Conservation (phyloP, 805 yeast genomes). For the Candida methanosorbosa region DNA sequence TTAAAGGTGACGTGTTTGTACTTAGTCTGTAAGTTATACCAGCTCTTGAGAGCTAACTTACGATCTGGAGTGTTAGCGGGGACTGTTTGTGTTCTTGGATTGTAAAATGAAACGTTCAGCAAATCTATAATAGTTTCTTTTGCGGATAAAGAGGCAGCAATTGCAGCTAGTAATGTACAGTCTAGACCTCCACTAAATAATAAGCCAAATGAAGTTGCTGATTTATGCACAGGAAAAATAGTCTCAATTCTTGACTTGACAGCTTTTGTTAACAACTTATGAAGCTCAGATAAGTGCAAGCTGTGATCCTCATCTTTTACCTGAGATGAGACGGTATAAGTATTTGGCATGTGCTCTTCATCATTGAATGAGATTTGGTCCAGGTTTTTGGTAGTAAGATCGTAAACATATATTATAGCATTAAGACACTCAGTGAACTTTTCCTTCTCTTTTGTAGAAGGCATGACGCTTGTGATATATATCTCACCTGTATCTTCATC, state of each 20-base stretch:
- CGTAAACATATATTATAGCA: slow-evolving; percentile 39
- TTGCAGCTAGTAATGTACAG: slow-evolving; percentile 71
- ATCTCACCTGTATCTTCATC: slow-evolving; percentile 25
- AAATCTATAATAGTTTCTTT: slow-evolving; percentile 48
- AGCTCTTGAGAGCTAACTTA: slow-evolving; percentile 56
- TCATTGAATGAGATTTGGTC: slow-evolving; percentile 8
- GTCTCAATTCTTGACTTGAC: slow-evolving; percentile 46
- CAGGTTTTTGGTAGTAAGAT: slow-evolving; percentile 16
- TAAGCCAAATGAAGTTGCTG: slow-evolving; percentile 39
- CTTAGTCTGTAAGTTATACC: slow-evolving; percentile 36
- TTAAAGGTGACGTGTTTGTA: slow-evolving; percentile 36
- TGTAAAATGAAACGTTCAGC: slow-evolving; percentile 89
- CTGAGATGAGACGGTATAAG: slow-evolving; percentile 3
- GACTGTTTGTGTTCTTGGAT: slow-evolving; percentile 59
- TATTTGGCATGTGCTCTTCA: slow-evolving; percentile 7
- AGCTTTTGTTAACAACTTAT: slow-evolving; percentile 25
- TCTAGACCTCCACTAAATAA: slow-evolving; percentile 94
- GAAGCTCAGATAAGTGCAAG: too few species aligned
- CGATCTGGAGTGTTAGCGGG: slow-evolving; percentile 83
- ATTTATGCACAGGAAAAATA: slow-evolving; percentile 45
- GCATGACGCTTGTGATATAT: slow-evolving; percentile 40
- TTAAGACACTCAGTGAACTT: slow-evolving; percentile 46
- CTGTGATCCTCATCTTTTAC: too few species aligned
- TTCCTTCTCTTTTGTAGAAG: slow-evolving; percentile 18
- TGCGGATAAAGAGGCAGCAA: slow-evolving; percentile 28